These are phyloP conservation scores for Coelastrella sp. DNA, from an alignment of 139 green algal genomes.

Conservation along the genomic window DNA sequence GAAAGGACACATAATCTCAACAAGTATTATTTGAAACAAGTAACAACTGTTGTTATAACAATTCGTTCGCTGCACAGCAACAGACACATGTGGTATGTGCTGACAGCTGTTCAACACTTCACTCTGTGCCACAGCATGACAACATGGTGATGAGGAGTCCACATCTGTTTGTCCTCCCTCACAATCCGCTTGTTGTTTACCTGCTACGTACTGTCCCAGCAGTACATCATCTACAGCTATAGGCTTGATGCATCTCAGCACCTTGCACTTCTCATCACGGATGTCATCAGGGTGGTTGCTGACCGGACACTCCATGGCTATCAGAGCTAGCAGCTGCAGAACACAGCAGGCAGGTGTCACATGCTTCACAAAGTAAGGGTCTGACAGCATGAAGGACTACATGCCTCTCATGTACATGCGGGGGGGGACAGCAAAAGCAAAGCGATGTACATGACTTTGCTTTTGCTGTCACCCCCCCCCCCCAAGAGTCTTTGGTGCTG, in stretches of 20 bases:
- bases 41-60: neutral
- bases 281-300: constrained; percentile 93
- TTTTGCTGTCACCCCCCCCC: too few relatives aligned
- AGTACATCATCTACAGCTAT: constrained; percentile 75
- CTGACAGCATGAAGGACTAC: too few relatives aligned
- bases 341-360: neutral
- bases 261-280: constrained; percentile 91
- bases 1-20: too few relatives aligned
- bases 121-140: too few relatives aligned
- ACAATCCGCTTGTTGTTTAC: neutral
- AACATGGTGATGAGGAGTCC: neutral
- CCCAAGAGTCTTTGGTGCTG: too few relatives aligned
- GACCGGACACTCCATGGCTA: constrained; percentile 96
- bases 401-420: too few relatives aligned
- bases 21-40: neutral
- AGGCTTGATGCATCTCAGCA: constrained; percentile 87
- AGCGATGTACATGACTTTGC: too few relatives aligned
- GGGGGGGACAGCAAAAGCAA: too few relatives aligned
- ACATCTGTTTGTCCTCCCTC: neutral
- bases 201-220: constrained; percentile 94
- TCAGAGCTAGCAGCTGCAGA: constrained; percentile 84
- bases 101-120: too few relatives aligned
- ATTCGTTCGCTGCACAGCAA: too few relatives aligned
- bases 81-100: too few relatives aligned
- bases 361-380: neutral